Evolutionary conservation across 345 rosid species (phyloP).

Genomic region (Rhodomyrtus tomentosa): DNA sequence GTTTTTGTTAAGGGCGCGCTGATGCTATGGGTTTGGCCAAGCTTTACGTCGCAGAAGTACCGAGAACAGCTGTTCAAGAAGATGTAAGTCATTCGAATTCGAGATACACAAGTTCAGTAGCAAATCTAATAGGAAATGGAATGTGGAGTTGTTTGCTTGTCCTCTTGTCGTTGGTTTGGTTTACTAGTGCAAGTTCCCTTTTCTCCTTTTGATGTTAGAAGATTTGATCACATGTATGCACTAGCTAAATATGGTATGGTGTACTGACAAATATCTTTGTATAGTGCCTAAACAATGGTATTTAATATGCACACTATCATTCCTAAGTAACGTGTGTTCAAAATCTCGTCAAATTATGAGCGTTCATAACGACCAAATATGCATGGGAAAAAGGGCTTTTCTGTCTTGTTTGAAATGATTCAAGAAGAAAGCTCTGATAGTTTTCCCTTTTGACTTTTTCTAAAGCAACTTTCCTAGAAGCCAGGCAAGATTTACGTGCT

Average conservation of each 20-base stretch:
- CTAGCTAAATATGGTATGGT: not conserved
- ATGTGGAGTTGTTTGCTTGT: not conserved
- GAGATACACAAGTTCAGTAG: not conserved
- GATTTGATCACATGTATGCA: not conserved
- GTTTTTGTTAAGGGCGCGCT: slow-evolving; percentile 18
- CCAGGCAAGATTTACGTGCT: not conserved
- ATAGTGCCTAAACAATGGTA: not conserved
- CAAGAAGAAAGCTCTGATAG: not conserved
- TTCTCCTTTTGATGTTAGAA: not conserved
- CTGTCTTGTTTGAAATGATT: not conserved
- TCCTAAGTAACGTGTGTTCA: not conserved
- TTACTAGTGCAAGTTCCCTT: not conserved
- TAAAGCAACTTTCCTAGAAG: not conserved
- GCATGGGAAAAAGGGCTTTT: not conserved
- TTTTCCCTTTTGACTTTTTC: not conserved
- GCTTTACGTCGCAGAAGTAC: slow-evolving; percentile 55
- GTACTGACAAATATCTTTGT: not conserved
- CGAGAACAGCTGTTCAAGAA: slow-evolving; percentile 41
- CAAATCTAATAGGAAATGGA: not conserved
- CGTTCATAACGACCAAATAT: not conserved
- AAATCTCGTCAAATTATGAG: not conserved
- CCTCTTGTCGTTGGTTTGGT: not conserved
- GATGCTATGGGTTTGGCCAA: slow-evolving; percentile 37
- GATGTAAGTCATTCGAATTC: slow-evolving; percentile 32
- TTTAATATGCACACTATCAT: not conserved